Evolutionary conservation across 1,139 yeast species (phyloP).

Genomic region (Sugiyamaella neomexicana): DNA sequence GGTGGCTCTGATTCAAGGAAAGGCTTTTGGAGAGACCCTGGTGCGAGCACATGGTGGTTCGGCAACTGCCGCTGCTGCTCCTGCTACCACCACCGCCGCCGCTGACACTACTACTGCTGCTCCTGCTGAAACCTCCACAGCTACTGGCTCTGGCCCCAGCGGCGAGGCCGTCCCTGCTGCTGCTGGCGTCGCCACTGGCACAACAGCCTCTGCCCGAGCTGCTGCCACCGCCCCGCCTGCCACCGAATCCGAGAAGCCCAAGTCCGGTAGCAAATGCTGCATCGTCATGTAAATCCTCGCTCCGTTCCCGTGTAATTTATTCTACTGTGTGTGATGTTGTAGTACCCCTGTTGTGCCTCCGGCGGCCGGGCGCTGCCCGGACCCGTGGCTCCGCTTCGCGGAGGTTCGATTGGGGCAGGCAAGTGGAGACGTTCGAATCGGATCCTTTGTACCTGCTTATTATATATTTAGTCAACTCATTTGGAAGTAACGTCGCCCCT

Average conservation of each 20-base stretch:
- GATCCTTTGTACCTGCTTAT: too few relatives aligned
- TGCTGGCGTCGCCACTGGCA: conserved; percentile 11
- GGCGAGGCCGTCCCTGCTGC: conserved; percentile 10
- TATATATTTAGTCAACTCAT: too few relatives aligned
- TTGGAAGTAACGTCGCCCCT: too few relatives aligned
- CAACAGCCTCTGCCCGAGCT: conserved; percentile 8
- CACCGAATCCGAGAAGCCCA: conserved; percentile 12
- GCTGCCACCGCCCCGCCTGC: conserved; percentile 5
- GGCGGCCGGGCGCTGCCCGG: too few relatives aligned
- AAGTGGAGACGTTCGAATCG: too few relatives aligned
- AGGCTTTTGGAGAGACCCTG: conserved; percentile 51
- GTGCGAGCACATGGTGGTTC: conserved; percentile 18
- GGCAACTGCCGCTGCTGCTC: conserved; percentile 10
- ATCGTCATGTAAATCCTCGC: conserved; percentile 13
- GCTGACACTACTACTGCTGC: conserved; percentile 5
- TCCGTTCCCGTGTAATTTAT: background rate
- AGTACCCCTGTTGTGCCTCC: too few relatives aligned
- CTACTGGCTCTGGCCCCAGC: conserved; percentile 7
- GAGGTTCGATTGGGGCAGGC: conserved; percentile 2
- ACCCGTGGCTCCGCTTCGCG: background rate
- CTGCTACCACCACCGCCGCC: conserved; percentile 6
- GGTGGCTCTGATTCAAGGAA: conserved; percentile 63
- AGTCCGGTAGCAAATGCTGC: conserved; percentile 19
- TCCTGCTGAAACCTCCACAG: conserved; percentile 12
- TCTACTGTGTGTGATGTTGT: background rate